Percentiles rank a stretch among this genome's conserved stretches.
These are phyloP conservation scores for Dipodascus albidus DNA, from an alignment of 805 yeast genomes.

Conservation along the genomic window DNA sequence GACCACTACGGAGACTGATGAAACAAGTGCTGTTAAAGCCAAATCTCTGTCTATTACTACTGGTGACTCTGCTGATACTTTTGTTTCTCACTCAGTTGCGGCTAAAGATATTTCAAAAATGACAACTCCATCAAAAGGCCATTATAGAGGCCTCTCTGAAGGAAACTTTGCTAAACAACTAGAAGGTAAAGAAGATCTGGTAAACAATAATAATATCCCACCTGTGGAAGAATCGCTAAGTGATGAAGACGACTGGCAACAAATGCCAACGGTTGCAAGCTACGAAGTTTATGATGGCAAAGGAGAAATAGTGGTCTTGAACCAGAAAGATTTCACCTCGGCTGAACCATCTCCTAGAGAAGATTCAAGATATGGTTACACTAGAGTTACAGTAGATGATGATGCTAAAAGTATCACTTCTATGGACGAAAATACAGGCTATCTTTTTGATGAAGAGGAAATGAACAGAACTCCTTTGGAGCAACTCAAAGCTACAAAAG, in stretches of 20 bases:
- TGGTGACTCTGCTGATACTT: neutral
- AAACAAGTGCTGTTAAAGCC: neutral
- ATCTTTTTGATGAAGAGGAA: constrained; percentile 37
- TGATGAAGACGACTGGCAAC: constrained; percentile 56
- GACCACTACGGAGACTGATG: neutral
- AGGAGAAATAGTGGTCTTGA: constrained; percentile 30
- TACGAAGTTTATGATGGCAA: constrained; percentile 70
- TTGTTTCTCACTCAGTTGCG: neutral
- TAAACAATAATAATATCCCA: neutral
- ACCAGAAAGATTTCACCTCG: constrained; percentile 9
- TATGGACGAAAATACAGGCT: constrained; percentile 44
- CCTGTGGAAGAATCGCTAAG: constrained; percentile 20
- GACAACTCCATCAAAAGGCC: neutral
- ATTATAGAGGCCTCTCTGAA: neutral
- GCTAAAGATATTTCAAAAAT: neutral
- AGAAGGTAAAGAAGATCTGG: neutral
- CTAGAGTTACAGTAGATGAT: constrained; percentile 77
- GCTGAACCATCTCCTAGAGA: constrained; percentile 15
- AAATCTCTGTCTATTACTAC: neutral
- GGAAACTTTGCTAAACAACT: neutral
- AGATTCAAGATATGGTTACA: constrained; percentile 55
- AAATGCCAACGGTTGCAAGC: constrained; percentile 73
- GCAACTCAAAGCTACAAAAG: constrained; percentile 70
- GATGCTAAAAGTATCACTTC: constrained; percentile 56
- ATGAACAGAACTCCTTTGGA: constrained; percentile 38